phyloP scores from a whole-genome alignment of 345 rosid species.

The Moricandia moricandioides region DNA sequence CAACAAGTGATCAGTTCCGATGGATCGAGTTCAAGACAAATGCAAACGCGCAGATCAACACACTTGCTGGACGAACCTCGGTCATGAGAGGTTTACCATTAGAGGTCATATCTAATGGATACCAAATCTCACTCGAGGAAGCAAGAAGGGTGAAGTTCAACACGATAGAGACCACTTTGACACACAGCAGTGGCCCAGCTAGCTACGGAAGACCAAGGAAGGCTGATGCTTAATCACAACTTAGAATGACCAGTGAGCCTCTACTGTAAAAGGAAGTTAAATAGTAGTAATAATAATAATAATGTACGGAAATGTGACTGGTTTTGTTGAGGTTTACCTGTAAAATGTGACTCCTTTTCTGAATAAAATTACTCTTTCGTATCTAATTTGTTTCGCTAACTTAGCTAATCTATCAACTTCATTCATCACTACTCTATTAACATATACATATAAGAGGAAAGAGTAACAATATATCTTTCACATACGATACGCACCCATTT shows the following conservation, averaged over 20 bases:
- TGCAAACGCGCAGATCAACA: conserved; percentile 34
- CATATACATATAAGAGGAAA: background rate
- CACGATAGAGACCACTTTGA: conserved; percentile 37
- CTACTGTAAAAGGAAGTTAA: conserved; percentile 12
- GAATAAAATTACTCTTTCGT: background rate
- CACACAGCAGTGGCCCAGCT: conserved; percentile 28
- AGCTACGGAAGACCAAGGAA: conserved; percentile 19
- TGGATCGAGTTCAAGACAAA: conserved; percentile 76
- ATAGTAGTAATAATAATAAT: conserved; percentile 12
- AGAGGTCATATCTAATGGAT: conserved; percentile 25
- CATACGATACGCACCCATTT: background rate
- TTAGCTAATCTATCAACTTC: background rate
- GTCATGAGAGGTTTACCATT: conserved; percentile 34
- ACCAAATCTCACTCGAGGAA: conserved; percentile 28
- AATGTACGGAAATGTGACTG: conserved; percentile 17
- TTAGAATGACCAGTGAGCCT: background rate
- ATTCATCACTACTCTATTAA: background rate
- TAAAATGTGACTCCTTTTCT: background rate
- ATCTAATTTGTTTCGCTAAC: background rate
- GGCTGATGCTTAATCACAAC: conserved; percentile 9
- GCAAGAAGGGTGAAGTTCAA: conserved; percentile 36
- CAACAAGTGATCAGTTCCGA: conserved; percentile 46
- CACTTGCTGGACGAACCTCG: conserved; percentile 37
- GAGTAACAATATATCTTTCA: background rate
- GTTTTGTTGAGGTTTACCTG: conserved; percentile 32